phyloP scores from a whole-genome alignment of 768 basidiomycete species.

The Tremella yokohamensis region DNA sequence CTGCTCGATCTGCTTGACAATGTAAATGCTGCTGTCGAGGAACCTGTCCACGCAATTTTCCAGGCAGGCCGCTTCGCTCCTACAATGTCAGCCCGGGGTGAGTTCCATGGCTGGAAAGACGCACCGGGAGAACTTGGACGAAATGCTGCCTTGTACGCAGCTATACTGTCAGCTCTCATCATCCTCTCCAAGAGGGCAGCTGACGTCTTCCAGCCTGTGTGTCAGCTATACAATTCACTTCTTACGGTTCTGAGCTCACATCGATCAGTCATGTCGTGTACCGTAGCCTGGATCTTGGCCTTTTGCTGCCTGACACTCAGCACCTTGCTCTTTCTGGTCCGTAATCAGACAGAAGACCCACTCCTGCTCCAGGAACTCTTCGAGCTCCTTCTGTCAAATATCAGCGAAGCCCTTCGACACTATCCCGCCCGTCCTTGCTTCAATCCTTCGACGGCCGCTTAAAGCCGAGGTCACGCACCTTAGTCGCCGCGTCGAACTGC shows the following conservation, averaged over 20 bases:
- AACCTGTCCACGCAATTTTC: slow-evolving; percentile 88
- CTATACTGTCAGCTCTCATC: slow-evolving; percentile 14
- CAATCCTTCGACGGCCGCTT: background rate
- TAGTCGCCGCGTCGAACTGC: slow-evolving; percentile 47
- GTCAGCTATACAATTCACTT: slow-evolving; percentile 7
- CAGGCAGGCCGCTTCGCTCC: slow-evolving; percentile 73
- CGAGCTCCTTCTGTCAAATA: slow-evolving; percentile 68
- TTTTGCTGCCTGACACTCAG: slow-evolving; percentile 60
- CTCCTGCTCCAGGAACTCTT: slow-evolving; percentile 72
- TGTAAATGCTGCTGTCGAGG: slow-evolving; percentile 76
- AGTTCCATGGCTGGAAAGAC: background rate
- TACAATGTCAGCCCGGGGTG: slow-evolving; percentile 5
- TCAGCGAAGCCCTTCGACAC: slow-evolving; percentile 10
- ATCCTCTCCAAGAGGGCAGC: background rate
- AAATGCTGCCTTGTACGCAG: slow-evolving; percentile 12
- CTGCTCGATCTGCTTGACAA: slow-evolving; percentile 64
- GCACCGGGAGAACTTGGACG: slow-evolving; percentile 15
- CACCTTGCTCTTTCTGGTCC: background rate
- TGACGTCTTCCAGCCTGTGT: background rate
- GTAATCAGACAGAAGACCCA: slow-evolving; percentile 16
- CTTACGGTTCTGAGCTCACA: slow-evolving; percentile 57
- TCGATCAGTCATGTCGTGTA: slow-evolving; percentile 77
- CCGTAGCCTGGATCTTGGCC: slow-evolving; percentile 62
- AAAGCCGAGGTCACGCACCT: slow-evolving; percentile 29
- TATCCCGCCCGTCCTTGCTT: too few species aligned